Base-by-base conservation (phyloP, 1,284 basidiomycete species). In the Austroboletus rostrupii region DNA sequence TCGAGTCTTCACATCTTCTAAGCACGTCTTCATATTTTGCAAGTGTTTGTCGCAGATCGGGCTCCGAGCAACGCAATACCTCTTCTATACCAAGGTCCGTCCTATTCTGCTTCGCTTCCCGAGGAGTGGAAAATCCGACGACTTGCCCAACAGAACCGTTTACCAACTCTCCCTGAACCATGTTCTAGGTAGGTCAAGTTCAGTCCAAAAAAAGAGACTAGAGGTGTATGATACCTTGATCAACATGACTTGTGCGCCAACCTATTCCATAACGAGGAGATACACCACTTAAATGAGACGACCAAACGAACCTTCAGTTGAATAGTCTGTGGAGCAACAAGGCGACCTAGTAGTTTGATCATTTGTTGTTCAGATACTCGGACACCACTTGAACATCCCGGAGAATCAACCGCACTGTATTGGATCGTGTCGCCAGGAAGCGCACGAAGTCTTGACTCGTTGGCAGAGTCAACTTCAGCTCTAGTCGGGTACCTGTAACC, bases 81-180 rank as follows among this genome's bases (percentile, higher is more conserved):
- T 61, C 63, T 40, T 71, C 71, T 32, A 59, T 57, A 39, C 73
- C 77, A 23, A 68, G 61, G 31, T 74, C 70, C 13, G 68, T 72
- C 21, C 68, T 68, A 53, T 72, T 73, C 16, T 57, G 58, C 16
- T 67, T 60, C 5, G 77, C 74, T 44, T 85, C 80, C 16, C 69
- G 65, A 43, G 67, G 57, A n/a, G 60, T 68, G 56, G 49, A 55
- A 61, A 96, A 96, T 1, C 76, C 79, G n/a, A 85, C 64, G 16
- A 98, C 81, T 43, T 77, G 80, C 26, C 94, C 94, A 64, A 95
- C 83, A 21, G 87, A 90, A 0, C 94, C 94, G 62, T 98, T 98
- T 44, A 97, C 93, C 3, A 97, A 76, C 20, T 72, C 32, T 57
- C 74, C 52, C 77, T 81, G 65, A 67, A 62, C 75, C 44, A 78